phyloP scores from a whole-genome alignment of 352 stramenopile genomes.

The Phytophthora agathidicida region DNA sequence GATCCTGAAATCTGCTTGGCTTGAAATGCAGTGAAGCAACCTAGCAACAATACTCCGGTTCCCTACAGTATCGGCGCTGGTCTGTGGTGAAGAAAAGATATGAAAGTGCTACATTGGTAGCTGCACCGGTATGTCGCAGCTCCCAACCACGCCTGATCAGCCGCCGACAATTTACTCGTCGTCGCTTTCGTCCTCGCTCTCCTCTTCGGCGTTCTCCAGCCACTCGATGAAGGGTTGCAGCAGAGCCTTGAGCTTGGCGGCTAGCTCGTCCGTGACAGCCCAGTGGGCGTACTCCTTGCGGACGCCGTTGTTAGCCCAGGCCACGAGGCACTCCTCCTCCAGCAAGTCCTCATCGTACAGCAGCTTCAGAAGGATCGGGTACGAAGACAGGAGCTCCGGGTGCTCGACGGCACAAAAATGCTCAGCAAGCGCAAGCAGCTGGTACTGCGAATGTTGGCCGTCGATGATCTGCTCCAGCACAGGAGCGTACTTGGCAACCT shows the following conservation, averaged over 20 bases:
- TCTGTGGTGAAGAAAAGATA: slow-evolving; percentile 8
- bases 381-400: slow-evolving; percentile 74
- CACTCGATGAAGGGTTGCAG: slow-evolving; percentile 96
- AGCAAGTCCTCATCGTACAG: slow-evolving; percentile 97
- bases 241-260: slow-evolving; percentile 83
- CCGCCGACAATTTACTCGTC: slow-evolving; percentile 48
- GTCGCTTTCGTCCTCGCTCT: slow-evolving; percentile 80
- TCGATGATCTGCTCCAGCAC: slow-evolving; percentile 89
- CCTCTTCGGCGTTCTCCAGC: slow-evolving; percentile 96
- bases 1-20: not conserved
- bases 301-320: slow-evolving; percentile 86
- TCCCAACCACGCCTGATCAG: slow-evolving; percentile 10
- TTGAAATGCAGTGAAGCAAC: slow-evolving; percentile 10
- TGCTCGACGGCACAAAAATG: slow-evolving; percentile 92
- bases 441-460: slow-evolving; percentile 90
- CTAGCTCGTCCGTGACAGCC: slow-evolving; percentile 89
- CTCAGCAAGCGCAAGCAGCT: slow-evolving; percentile 93
- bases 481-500: slow-evolving; percentile 87
- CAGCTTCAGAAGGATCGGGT: slow-evolving; percentile 96
- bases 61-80: not conserved
- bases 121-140: not conserved
- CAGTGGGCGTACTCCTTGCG: slow-evolving; percentile 88
- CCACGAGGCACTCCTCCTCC: slow-evolving; percentile 95
- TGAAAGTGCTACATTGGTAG: slow-evolving; percentile 19
- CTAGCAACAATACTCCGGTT: not conserved